These are phyloP conservation scores for Mortierella polycephala DNA, from an alignment of 371 early-diverging fungal species.

Conservation along the genomic window DNA sequence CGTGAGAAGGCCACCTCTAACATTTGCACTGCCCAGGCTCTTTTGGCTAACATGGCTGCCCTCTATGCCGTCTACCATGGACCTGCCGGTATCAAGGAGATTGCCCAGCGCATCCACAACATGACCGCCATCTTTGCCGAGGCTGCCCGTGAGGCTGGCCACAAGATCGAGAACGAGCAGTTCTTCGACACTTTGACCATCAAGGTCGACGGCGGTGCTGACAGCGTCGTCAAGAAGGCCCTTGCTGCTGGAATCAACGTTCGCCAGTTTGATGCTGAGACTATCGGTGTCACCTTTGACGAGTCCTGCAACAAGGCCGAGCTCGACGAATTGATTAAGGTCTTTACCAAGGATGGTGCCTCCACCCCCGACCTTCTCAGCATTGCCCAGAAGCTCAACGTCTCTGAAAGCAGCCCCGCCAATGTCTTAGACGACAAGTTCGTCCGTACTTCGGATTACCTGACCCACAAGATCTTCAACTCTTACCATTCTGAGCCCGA, in stretches of 20 bases:
- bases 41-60: slow-evolving; percentile 93
- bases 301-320: slow-evolving; percentile 90
- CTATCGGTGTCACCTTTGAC: slow-evolving; percentile 89
- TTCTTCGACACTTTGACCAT: slow-evolving; percentile 96
- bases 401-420: slow-evolving; percentile 57
- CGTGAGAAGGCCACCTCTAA: slow-evolving; percentile 98
- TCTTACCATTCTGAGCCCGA: slow-evolving; percentile 98
- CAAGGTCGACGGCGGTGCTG: slow-evolving; percentile 70
- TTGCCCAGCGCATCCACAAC: slow-evolving; percentile 92
- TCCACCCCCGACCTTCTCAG: slow-evolving; percentile 59
- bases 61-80: slow-evolving; percentile 98
- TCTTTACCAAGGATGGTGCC: slow-evolving; percentile 74
- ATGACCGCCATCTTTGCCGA: slow-evolving; percentile 87
- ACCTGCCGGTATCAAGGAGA: slow-evolving; percentile 88
- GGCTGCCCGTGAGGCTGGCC: slow-evolving; percentile 76
- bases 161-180: slow-evolving; percentile 78
- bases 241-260: slow-evolving; percentile 86
- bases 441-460: slow-evolving; percentile 76
- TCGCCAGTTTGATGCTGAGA: slow-evolving; percentile 78
- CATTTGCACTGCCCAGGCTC: slow-evolving; percentile 97
- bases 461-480: slow-evolving; percentile 94
- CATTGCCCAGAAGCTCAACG: slow-evolving; percentile 57
- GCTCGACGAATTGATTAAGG: slow-evolving; percentile 74
- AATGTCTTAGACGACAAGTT: slow-evolving; percentile 72
- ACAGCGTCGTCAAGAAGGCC: slow-evolving; percentile 75